These are phyloP conservation scores for Lentinula edodes DNA, from an alignment of 768 basidiomycete species.

Conservation along the genomic window DNA sequence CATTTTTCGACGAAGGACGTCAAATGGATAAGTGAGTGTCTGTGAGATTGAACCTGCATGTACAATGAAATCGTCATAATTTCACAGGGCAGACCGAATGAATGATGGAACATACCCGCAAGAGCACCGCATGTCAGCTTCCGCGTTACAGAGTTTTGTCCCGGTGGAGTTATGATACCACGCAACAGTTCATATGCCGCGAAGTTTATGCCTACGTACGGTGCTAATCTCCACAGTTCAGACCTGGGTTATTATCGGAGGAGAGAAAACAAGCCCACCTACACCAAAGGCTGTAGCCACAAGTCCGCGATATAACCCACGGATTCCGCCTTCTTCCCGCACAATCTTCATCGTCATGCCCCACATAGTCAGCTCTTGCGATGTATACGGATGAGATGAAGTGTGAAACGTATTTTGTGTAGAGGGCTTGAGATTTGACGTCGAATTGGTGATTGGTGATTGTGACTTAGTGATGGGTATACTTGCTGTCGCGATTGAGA, in stretches of 20 bases:
- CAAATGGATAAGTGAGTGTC: constrained; percentile 93
- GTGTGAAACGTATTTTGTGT: constrained; percentile 56
- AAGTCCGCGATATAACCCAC: constrained; percentile 82
- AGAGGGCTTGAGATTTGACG: constrained; percentile 13
- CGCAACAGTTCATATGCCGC: constrained; percentile 86
- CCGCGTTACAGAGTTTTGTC: constrained; percentile 57
- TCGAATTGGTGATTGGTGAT: constrained; percentile 19
- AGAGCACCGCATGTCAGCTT: constrained; percentile 85
- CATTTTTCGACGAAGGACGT: constrained; percentile 93
- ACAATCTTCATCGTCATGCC: constrained; percentile 91
- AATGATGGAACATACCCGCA: constrained; percentile 48
- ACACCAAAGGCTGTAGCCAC: constrained; percentile 84
- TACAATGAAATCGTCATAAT: not conserved
- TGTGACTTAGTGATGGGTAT: constrained; percentile 31
- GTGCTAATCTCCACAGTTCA: constrained; percentile 36
- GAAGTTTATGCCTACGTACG: constrained; percentile 88
- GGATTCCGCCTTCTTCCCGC: constrained; percentile 86
- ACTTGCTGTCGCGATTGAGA: constrained; percentile 92
- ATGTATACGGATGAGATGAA: constrained; percentile 32
- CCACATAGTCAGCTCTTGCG: constrained; percentile 62
- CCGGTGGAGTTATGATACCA: constrained; percentile 75
- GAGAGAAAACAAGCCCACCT: not conserved
- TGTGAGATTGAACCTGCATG: constrained; percentile 80
- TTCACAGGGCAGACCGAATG: not conserved
- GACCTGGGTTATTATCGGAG: no score